These are phyloP conservation scores for Sarocladium oryzae DNA, from an alignment of 2,329 filamentous ascomycete genomes.

Conservation along the genomic window DNA sequence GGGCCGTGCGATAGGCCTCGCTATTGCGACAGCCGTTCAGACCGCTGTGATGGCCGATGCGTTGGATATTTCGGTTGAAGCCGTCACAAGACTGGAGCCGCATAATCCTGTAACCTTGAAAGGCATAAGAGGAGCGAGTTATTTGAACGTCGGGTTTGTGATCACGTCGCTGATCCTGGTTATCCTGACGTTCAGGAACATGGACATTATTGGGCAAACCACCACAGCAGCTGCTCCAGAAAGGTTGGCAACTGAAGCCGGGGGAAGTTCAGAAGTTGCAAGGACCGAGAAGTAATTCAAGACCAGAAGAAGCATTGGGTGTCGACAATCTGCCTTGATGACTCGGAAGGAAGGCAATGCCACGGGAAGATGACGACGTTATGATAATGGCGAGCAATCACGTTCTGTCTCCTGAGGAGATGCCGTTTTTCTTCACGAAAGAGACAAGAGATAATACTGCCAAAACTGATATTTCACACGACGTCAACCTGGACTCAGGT, in stretches of 20 bases:
- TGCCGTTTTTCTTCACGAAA: too few species aligned
- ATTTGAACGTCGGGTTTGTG: slow-evolving; percentile 46
- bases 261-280: background rate
- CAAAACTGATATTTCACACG: too few species aligned
- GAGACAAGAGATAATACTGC: too few species aligned
- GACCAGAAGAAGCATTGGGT: background rate
- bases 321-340: background rate
- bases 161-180: slow-evolving; percentile 37
- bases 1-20: slow-evolving; percentile 59
- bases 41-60: slow-evolving; percentile 51
- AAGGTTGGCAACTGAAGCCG: background rate
- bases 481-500: too few species aligned
- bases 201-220: slow-evolving; percentile 44
- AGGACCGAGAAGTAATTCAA: background rate
- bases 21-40: slow-evolving; percentile 59
- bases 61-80: slow-evolving; percentile 35
- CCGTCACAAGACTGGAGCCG: slow-evolving; percentile 32
- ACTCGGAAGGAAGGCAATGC: too few species aligned
- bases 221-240: slow-evolving; percentile 12
- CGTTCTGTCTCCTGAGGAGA: too few species aligned
- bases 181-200: slow-evolving; percentile 40
- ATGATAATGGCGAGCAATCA: too few species aligned
- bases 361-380: too few species aligned
- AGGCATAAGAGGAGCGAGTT: slow-evolving; percentile 43
- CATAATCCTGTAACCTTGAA: slow-evolving; percentile 41